Conservation (phyloP, 2,329 filamentous ascomycete species). For the Epichloe scottii region DNA sequence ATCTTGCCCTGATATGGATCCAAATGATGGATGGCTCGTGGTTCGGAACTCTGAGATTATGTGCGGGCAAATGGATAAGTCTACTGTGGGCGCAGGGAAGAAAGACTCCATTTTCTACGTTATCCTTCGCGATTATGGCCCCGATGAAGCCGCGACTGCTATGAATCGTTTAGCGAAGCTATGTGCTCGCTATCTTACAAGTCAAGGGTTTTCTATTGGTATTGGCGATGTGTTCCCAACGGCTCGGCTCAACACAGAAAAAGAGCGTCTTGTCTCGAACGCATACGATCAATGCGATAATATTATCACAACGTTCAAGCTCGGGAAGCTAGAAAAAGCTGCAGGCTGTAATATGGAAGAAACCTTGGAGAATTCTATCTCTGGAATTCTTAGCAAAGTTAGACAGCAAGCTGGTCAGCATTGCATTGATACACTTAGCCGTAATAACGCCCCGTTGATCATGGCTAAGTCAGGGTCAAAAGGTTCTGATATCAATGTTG, state of each 20-base stretch:
- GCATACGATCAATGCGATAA: conserved; percentile 74
- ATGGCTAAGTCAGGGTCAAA: conserved; percentile 98
- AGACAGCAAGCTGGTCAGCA: conserved; percentile 82
- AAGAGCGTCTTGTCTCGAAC: conserved; percentile 60
- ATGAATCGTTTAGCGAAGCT: conserved; percentile 93
- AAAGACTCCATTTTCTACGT: conserved; percentile 98
- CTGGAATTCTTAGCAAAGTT: conserved; percentile 83
- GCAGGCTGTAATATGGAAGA: conserved; percentile 84
- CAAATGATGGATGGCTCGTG: conserved; percentile 82
- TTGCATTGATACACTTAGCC: conserved; percentile 81
- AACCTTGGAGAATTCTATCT: conserved; percentile 82
- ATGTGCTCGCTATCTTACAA: conserved; percentile 76
- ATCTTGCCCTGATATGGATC: conserved; percentile 57
- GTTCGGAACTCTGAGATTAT: conserved; percentile 95
- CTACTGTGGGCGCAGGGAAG: conserved; percentile 91
- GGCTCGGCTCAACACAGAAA: conserved; percentile 54
- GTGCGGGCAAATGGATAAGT: conserved; percentile 97
- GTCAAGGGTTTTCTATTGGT: conserved; percentile 90
- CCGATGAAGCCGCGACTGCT: conserved; percentile 72
- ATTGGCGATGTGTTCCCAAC: conserved; percentile 90
- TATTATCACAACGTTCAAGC: conserved; percentile 70
- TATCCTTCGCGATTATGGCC: conserved; percentile 87
- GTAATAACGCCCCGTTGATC: conserved; percentile 82
- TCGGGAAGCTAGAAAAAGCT: conserved; percentile 70
- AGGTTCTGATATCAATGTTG: conserved; percentile 94